Conservation (phyloP, 106 monocot genomes). For the Gastrodia elata region DNA sequence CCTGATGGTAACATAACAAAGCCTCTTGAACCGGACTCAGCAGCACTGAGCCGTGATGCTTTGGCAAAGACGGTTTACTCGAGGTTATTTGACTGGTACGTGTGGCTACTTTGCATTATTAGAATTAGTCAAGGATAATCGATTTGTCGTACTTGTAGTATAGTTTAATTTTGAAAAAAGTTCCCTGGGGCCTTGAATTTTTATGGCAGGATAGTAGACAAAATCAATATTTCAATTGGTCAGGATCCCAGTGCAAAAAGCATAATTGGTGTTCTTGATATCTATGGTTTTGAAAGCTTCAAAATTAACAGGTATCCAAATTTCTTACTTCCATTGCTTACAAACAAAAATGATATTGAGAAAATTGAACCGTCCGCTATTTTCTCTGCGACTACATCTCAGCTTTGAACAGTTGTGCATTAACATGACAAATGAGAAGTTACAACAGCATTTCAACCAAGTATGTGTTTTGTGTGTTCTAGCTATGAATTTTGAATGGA, state of each 20-base stretch:
- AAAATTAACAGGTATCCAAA: slow-evolving; percentile 73
- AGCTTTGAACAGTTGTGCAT: slow-evolving; percentile 95
- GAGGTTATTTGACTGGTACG: slow-evolving; percentile 89
- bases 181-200: background rate
- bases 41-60: slow-evolving; percentile 75
- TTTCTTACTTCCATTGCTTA: background rate
- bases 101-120: background rate
- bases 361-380: background rate
- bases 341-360: background rate
- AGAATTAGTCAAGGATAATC: background rate
- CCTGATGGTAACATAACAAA: slow-evolving; percentile 96
- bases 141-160: no score
- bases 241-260: slow-evolving; percentile 70
- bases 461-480: slow-evolving; percentile 24
- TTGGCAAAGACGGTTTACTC: slow-evolving; percentile 91
- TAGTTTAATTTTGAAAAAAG: background rate
- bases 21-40: slow-evolving; percentile 78
- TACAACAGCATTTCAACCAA: slow-evolving; percentile 98
- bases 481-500: background rate
- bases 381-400: slow-evolving; percentile 14
- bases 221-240: slow-evolving; percentile 90
- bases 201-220: slow-evolving; percentile 83
- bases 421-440: slow-evolving; percentile 88
- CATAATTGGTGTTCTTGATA: slow-evolving; percentile 96
- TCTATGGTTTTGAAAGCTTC: slow-evolving; percentile 97